Evolutionary conservation across 2,329 filamentous ascomycete species (phyloP).

Genomic region (Hypoxylon sp.): DNA sequence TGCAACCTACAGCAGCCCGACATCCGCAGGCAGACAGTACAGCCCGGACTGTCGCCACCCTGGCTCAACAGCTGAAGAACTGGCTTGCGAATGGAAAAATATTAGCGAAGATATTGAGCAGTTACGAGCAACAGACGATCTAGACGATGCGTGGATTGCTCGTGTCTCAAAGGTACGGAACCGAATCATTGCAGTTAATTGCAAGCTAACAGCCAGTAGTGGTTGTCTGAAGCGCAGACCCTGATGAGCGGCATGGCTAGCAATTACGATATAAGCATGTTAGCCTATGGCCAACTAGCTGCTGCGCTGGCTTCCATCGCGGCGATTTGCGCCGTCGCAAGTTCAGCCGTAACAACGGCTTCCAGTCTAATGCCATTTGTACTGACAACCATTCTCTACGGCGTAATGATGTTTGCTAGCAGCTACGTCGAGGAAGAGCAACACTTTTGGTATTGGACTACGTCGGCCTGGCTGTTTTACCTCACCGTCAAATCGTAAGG

Average conservation of each 20-base stretch:
- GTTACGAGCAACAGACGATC: background rate
- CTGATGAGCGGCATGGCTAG: constrained; percentile 90
- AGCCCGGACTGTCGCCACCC: constrained; percentile 47
- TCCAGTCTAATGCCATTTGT: constrained; percentile 54
- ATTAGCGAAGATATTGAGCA: constrained; percentile 42
- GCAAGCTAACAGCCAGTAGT: constrained; percentile 51
- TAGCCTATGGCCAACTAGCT: constrained; percentile 55
- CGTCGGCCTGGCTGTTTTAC: constrained; percentile 72
- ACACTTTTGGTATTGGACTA: constrained; percentile 96
- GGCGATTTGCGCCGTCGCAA: constrained; percentile 35
- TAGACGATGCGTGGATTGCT: constrained; percentile 50
- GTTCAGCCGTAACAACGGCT: constrained; percentile 44
- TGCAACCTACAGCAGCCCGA: constrained; percentile 69
- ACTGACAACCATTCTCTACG: constrained; percentile 69
- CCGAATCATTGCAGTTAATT: background rate
- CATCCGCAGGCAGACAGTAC: constrained; percentile 48
- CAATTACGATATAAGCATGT: constrained; percentile 80
- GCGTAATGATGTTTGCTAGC: constrained; percentile 94
- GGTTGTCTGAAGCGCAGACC: constrained; percentile 76
- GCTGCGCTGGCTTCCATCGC: constrained; percentile 49
- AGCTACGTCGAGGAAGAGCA: constrained; percentile 99
- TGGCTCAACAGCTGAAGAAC: constrained; percentile 58
- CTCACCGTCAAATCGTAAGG: constrained; percentile 56
- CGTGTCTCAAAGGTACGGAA: constrained; percentile 53
- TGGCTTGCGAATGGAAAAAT: constrained; percentile 74